A percentile compares a stretch with the other conserved stretches of the same genome.
Evolutionary conservation across 1,139 yeast species (phyloP).

Genomic region (Blastobotrys serpentis): DNA sequence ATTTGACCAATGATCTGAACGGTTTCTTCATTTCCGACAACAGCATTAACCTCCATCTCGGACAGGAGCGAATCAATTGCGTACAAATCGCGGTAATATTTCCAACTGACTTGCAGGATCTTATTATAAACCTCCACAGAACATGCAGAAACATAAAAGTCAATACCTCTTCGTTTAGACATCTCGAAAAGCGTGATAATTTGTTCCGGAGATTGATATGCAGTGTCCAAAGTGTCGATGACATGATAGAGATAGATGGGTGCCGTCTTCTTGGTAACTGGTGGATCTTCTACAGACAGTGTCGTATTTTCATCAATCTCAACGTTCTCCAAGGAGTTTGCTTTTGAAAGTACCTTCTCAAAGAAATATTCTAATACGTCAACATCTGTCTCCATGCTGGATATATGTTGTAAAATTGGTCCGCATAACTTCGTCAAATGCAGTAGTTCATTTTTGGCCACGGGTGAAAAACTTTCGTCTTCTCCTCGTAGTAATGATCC

Average conservation of each 20-base stretch:
- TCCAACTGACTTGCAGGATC: slow-evolving; percentile 42
- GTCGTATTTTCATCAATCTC: slow-evolving; percentile 6
- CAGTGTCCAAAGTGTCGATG: slow-evolving; percentile 32
- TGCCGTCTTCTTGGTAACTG: slow-evolving; percentile 20
- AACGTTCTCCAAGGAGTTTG: not conserved
- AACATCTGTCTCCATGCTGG: slow-evolving; percentile 30
- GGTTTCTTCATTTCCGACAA: slow-evolving; percentile 42
- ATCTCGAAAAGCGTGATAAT: slow-evolving; percentile 43
- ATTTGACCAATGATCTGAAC: slow-evolving; percentile 34
- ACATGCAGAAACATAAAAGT: slow-evolving; percentile 43
- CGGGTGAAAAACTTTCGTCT: slow-evolving; percentile 15
- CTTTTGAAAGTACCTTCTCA: slow-evolving; percentile 23
- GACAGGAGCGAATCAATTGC: slow-evolving; percentile 39
- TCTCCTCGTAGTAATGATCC: not conserved
- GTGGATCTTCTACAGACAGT: slow-evolving; percentile 21
- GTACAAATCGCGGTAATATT: slow-evolving; percentile 41
- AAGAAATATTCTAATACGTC: slow-evolving; percentile 31
- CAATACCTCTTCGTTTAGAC: slow-evolving; percentile 39
- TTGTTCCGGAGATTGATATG: slow-evolving; percentile 40
- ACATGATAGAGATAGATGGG: slow-evolving; percentile 25
- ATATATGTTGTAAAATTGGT: slow-evolving; percentile 31
- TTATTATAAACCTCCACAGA: slow-evolving; percentile 44
- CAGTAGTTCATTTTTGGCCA: not conserved
- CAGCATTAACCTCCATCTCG: slow-evolving; percentile 47
- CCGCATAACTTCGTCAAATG: not conserved